Evolutionary conservation across 2,329 filamentous ascomycete species (phyloP).

Genomic region (Fusarium sulawesiense): DNA sequence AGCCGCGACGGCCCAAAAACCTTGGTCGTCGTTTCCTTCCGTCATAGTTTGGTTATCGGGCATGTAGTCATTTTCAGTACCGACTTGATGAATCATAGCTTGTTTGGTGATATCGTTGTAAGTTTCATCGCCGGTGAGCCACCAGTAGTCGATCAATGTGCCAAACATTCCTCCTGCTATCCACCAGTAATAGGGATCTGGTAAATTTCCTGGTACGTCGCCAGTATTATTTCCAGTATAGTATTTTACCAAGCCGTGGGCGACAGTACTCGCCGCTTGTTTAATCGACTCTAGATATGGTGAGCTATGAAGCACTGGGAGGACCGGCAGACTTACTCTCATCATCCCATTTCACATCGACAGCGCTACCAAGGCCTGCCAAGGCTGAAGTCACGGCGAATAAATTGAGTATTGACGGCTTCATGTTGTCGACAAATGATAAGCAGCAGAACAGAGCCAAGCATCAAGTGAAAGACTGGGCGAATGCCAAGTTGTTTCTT

Average conservation of each 20-base stretch:
- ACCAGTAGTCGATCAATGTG: constrained; percentile 78
- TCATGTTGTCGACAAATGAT: neutral
- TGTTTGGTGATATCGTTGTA: constrained; percentile 72
- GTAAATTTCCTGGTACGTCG: constrained; percentile 67
- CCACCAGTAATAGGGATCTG: constrained; percentile 79
- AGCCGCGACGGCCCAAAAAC: constrained; percentile 85
- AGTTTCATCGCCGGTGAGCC: constrained; percentile 72
- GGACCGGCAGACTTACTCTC: constrained; percentile 27
- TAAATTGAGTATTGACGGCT: neutral
- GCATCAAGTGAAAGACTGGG: neutral
- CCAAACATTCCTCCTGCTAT: constrained; percentile 80
- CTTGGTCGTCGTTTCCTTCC: constrained; percentile 79
- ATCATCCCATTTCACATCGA: constrained; percentile 41
- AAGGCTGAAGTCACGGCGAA: neutral
- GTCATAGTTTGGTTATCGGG: constrained; percentile 71
- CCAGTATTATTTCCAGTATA: constrained; percentile 70
- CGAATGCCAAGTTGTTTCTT: neutral
- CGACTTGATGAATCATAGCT: constrained; percentile 70
- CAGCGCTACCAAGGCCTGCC: constrained; percentile 8
- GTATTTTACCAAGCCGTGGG: constrained; percentile 60
- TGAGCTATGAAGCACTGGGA: neutral
- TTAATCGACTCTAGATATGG: constrained; percentile 60
- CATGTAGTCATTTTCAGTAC: constrained; percentile 72
- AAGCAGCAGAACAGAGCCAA: accelerated
- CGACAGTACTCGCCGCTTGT: constrained; percentile 59